A percentile compares a stretch with the other conserved stretches of the same genome.
Conservation (phyloP, 345 rosid genomes). For the Hibiscus syriacus region DNA sequence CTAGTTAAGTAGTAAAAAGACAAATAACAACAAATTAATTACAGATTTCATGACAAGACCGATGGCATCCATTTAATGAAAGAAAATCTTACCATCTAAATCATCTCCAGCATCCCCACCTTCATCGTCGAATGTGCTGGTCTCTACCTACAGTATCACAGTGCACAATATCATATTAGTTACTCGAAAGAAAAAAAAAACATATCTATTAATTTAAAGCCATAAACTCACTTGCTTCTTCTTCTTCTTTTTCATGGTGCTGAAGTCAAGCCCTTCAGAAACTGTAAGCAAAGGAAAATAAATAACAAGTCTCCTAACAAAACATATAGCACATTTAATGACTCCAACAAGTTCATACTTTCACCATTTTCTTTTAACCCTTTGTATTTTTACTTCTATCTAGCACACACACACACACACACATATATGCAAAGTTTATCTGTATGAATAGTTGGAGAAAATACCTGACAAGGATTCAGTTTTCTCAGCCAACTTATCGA, state of each 20-base stretch:
- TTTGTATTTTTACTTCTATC: not conserved
- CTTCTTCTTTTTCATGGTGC: slow-evolving; percentile 91
- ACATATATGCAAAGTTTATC: too few relatives aligned
- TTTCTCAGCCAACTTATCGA: slow-evolving; percentile 61
- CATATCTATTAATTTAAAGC: not conserved
- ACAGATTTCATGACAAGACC: not conserved
- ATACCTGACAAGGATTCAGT: slow-evolving; percentile 63
- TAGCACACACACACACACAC: too few relatives aligned
- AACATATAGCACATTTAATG: not conserved
- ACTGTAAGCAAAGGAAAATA: slow-evolving; percentile 30
- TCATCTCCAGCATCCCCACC: slow-evolving; percentile 50
- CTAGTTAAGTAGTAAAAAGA: slow-evolving; percentile 27
- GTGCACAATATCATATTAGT: slow-evolving; percentile 4
- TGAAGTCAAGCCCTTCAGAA: slow-evolving; percentile 69
- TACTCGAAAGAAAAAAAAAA: not conserved
- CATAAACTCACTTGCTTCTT: slow-evolving; percentile 69
- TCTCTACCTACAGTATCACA: slow-evolving; percentile 50
- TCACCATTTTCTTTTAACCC: not conserved
- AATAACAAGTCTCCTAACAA: not conserved
- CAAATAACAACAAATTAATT: not conserved
- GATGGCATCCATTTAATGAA: not conserved
- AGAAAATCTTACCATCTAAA: slow-evolving; percentile 44
- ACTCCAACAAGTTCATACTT: not conserved
- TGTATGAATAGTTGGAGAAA: not conserved
- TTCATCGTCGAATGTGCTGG: slow-evolving; percentile 57